Percentiles rank a stretch among this genome's conserved stretches.
Evolutionary conservation across 108 stramenopile genomes (phyloP).

Genomic region (Conticribra weissflogii): DNA sequence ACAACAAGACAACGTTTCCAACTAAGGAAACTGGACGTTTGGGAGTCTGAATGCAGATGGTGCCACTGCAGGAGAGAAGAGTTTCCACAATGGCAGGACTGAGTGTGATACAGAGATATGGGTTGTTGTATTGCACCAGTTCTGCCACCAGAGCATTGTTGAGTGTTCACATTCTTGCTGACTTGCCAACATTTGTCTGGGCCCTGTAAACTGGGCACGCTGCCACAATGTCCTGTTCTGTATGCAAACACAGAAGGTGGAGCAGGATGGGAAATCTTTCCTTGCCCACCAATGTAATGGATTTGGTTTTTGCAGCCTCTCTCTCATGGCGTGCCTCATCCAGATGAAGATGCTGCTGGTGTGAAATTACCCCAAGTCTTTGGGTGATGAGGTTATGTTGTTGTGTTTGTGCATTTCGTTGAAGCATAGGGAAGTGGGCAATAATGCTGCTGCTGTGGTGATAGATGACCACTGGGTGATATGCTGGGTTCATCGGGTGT

Average conservation of each 20-base stretch:
- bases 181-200: not conserved
- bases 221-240: not conserved
- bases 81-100: conserved; percentile 3
- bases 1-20: too few species aligned
- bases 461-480: conserved; percentile 3
- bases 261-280: conserved; percentile 6
- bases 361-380: not conserved
- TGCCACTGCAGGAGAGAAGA: conserved; percentile 7
- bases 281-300: conserved; percentile 10
- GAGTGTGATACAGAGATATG: not conserved
- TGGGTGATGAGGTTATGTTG: conserved; percentile 3
- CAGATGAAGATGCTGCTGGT: conserved; percentile 14
- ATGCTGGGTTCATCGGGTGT: not conserved
- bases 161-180: conserved; percentile 1
- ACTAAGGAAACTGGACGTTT: conserved; percentile 4
- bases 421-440: conserved; percentile 2
- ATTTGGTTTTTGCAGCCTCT: not conserved
- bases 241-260: not conserved
- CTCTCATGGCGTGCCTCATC: conserved; percentile 8
- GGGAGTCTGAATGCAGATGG: conserved; percentile 1
- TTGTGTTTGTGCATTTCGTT: not conserved
- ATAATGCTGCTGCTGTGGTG: not conserved
- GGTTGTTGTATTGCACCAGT: not conserved
- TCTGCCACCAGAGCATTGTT: not conserved
- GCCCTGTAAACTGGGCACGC: conserved; percentile 8